Evolutionary conservation across 257 asterid genomes (phyloP).

Genomic region (Solanum phureja): DNA sequence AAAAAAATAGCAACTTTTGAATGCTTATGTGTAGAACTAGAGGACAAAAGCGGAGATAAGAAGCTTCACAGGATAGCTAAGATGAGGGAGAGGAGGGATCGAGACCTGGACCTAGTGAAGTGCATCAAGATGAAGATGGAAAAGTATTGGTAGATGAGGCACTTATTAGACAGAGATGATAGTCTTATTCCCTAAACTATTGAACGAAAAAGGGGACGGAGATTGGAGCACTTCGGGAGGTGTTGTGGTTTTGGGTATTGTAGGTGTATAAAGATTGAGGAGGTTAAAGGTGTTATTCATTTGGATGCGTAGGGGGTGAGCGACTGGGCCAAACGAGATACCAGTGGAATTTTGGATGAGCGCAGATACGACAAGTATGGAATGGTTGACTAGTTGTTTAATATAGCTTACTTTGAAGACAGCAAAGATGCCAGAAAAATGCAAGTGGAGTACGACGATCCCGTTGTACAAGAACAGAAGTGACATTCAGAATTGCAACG

Average conservation of each 20-base stretch:
- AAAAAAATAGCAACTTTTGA: not conserved
- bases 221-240: not conserved
- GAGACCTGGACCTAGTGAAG: not conserved
- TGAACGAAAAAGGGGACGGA: not conserved
- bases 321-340: not conserved
- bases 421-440: not conserved
- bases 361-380: not conserved
- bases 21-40: not conserved
- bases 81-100: not conserved
- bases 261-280: not conserved
- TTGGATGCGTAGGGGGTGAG: not conserved
- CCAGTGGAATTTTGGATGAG: not conserved
- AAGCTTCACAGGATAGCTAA: not conserved
- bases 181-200: not conserved
- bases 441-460: not conserved
- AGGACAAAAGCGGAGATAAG: not conserved
- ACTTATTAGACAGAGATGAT: not conserved
- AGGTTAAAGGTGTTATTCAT: not conserved
- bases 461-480: not conserved
- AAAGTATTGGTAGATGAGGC: not conserved
- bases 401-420: too few relatives aligned
- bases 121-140: not conserved
- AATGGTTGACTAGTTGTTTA: not conserved
- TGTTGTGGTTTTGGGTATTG: not conserved
- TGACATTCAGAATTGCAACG: not conserved